These are phyloP conservation scores for Boletus patriciae DNA, from an alignment of 768 basidiomycete genomes.

Conservation along the genomic window DNA sequence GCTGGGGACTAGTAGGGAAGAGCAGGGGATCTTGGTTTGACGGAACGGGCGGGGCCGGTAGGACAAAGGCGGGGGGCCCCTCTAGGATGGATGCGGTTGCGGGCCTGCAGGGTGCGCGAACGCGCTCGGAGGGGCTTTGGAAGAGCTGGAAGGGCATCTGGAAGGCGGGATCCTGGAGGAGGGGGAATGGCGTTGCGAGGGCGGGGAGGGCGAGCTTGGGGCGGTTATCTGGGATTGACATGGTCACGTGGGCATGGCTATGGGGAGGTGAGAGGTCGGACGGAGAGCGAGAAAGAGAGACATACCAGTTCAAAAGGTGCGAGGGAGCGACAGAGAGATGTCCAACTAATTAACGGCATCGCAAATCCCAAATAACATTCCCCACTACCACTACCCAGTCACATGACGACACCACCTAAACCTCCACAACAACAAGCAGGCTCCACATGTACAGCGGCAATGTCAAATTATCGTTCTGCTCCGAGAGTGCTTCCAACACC, in stretches of 20 bases:
- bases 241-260: constrained; percentile 25
- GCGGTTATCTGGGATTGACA: constrained; percentile 26
- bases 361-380: constrained; percentile 6
- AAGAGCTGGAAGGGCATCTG: constrained; percentile 39
- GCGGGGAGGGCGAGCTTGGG: constrained; percentile 11
- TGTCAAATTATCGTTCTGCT: constrained; percentile 97
- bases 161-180: constrained; percentile 23
- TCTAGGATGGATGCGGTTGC: constrained; percentile 48
- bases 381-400: constrained; percentile 25
- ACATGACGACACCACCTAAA: constrained; percentile 24
- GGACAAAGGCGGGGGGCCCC: constrained; percentile 39
- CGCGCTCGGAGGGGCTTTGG: constrained; percentile 25
- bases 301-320: not conserved
- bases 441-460: constrained; percentile 97
- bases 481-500: constrained; percentile 85
- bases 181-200: constrained; percentile 25
- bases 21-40: constrained; percentile 4
- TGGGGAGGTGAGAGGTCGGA: too few species aligned
- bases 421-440: constrained; percentile 62
- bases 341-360: not conserved
- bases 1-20: not conserved
- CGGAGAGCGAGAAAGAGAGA: not conserved
- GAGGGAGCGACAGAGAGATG: not conserved
- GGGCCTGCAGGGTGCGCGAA: constrained; percentile 36
- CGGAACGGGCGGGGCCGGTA: constrained; percentile 34